Conservation (phyloP, 2,329 filamentous ascomycete genomes). For the Colletotrichum euphorbiae region DNA sequence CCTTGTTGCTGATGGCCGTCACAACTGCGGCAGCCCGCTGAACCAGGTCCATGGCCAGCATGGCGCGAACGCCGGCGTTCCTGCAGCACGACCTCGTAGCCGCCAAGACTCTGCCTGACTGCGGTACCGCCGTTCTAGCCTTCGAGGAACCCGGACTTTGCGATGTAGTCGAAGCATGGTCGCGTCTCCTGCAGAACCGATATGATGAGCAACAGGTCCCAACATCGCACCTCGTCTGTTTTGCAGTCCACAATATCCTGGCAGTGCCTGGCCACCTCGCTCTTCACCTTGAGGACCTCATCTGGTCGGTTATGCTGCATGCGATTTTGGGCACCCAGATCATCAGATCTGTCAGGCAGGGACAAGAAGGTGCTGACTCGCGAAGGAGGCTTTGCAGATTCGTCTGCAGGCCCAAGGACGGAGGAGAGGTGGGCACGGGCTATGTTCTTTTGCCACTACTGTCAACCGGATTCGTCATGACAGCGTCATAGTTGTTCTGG, state of each 20-base stretch:
- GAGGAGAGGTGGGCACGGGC: too few relatives aligned
- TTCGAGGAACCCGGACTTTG: not conserved
- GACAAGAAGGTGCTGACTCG: too few relatives aligned
- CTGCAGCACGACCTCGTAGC: not conserved
- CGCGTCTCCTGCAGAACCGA: not conserved
- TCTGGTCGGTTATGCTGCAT: not conserved
- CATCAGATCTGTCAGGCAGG: too few relatives aligned
- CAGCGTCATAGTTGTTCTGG: too few relatives aligned
- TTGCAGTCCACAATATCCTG: not conserved
- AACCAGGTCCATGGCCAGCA: not conserved
- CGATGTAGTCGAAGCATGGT: not conserved
- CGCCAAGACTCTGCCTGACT: not conserved
- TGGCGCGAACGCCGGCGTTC: not conserved
- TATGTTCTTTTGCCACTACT: too few relatives aligned
- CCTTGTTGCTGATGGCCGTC: not conserved
- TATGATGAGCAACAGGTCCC: not conserved
- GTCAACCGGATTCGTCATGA: too few relatives aligned
- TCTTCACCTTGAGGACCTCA: not conserved
- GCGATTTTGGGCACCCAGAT: conserved; percentile 43
- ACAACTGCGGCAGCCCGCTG: not conserved
- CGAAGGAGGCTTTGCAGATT: too few relatives aligned
- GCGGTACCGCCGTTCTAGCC: not conserved
- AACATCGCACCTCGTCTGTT: not conserved
- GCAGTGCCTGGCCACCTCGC: not conserved
- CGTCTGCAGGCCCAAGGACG: too few relatives aligned